These are phyloP conservation scores for Tetrahymena malaccensis DNA, from an alignment of 73 alveolate genomes.

Conservation along the genomic window DNA sequence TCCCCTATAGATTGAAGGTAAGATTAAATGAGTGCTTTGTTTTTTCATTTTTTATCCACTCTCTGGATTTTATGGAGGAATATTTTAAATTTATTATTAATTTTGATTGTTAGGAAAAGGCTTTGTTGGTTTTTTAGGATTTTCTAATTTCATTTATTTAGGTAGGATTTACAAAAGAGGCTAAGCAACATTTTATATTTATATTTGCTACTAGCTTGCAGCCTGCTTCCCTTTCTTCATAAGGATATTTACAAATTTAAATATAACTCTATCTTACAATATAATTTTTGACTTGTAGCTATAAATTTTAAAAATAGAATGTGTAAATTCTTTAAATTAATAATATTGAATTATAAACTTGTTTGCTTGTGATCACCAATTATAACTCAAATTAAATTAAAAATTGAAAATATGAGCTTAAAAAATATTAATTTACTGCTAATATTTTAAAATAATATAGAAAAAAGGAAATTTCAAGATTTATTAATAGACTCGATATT, in stretches of 20 bases:
- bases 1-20: background rate
- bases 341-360: no score
- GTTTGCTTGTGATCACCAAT: background rate
- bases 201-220: background rate
- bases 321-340: background rate
- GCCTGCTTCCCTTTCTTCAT: background rate
- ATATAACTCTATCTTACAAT: background rate
- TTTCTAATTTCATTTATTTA: background rate
- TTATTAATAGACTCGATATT: no score
- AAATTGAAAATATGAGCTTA: background rate
- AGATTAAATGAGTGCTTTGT: background rate
- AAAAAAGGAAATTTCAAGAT: background rate
- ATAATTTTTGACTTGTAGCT: background rate
- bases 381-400: background rate
- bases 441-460: background rate
- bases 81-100: background rate
- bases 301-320: background rate
- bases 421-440: background rate
- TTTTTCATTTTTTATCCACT: background rate
- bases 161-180: background rate
- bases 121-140: background rate
- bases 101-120: background rate
- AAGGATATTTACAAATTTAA: no score
- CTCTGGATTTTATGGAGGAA: background rate
- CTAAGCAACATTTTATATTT: background rate